phyloP scores from a whole-genome alignment of 1,284 basidiomycete genomes.

The Ganoderma sinense region DNA sequence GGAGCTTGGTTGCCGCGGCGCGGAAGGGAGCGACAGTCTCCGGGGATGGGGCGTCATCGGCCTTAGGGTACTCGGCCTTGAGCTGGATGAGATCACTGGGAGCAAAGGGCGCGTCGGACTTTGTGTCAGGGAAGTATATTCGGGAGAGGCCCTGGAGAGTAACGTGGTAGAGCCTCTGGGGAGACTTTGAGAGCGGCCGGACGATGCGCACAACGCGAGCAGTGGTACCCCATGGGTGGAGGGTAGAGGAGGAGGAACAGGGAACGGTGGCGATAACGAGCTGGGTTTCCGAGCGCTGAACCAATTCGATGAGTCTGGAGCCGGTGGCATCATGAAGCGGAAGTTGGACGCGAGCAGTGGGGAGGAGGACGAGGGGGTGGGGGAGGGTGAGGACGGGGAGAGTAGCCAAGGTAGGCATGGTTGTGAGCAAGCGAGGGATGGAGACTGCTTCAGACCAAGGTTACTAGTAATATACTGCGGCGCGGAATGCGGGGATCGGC shows the following conservation, averaged over 20 bases:
- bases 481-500: constrained; percentile 17
- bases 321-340: constrained; percentile 64
- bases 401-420: constrained; percentile 39
- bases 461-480: no score
- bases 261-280: constrained; percentile 74
- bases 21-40: constrained; percentile 73
- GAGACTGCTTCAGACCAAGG: no score
- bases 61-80: constrained; percentile 57
- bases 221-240: constrained; percentile 51
- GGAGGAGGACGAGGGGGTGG: constrained; percentile 72
- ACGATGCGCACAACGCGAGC: constrained; percentile 72
- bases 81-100: constrained; percentile 46
- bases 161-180: constrained; percentile 56
- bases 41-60: constrained; percentile 54
- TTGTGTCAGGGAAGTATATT: constrained; percentile 50
- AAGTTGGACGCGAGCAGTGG: constrained; percentile 68
- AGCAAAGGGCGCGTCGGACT: constrained; percentile 33
- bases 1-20: constrained; percentile 64
- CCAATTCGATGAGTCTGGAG: constrained; percentile 63
- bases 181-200: constrained; percentile 44
- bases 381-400: constrained; percentile 69
- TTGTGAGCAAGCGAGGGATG: constrained; percentile 11
- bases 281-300: constrained; percentile 67
- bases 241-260: constrained; percentile 44
- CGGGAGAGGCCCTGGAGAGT: constrained; percentile 72